Base-by-base conservation (phyloP, 139 green algal species). In the Trebouxia sp. region DNA sequence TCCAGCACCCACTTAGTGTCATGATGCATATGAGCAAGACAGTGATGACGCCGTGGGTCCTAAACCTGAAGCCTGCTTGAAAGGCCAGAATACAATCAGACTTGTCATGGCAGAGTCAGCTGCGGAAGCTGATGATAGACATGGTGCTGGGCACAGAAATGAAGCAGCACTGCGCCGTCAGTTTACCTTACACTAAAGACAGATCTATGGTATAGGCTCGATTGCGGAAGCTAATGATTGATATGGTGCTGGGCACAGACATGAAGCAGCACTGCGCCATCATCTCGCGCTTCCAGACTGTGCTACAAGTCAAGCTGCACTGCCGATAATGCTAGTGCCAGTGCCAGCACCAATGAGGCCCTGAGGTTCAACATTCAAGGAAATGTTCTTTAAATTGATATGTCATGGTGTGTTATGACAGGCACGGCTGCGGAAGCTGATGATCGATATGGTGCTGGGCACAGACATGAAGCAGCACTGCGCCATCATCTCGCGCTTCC, bases 401-500 rank as follows among this genome's bases (percentile, higher is more conserved):
- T n/a, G n/a, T n/a, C n/a, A n/a, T n/a, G n/a, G n/a, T n/a, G n/a
- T n/a, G n/a, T n/a, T n/a, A n/a, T 66, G 69, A 47, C 75, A 83
- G 80, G 53, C 28, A 8, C 78, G 67, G 28, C 62, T 90, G 81
- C 82, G 83, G 5, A 82, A 82, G 48, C 74, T 89, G 83, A 76
- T 88, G 48, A 90, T 88, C 35, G 83, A 88, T 39, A 86, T 90
- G 83, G 85, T 91, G 47, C 75, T 91, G 67, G 85, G 79, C 7
- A 91, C 88, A 4, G 88, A 91, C 80, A 91, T 91, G 87, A 85
- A 87, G 75, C 79, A 86, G 74, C 88, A 92, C 82, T 88, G 89
- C 75, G 83, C 83, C 65, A 86, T 92, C 62, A 80, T 90, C 14
- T 77, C 72, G 62, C 84, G 87, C 48, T 90, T 92, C 78, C 83